These are phyloP conservation scores for Suhomyces sp. DNA, from an alignment of 805 yeast species.

Conservation along the genomic window DNA sequence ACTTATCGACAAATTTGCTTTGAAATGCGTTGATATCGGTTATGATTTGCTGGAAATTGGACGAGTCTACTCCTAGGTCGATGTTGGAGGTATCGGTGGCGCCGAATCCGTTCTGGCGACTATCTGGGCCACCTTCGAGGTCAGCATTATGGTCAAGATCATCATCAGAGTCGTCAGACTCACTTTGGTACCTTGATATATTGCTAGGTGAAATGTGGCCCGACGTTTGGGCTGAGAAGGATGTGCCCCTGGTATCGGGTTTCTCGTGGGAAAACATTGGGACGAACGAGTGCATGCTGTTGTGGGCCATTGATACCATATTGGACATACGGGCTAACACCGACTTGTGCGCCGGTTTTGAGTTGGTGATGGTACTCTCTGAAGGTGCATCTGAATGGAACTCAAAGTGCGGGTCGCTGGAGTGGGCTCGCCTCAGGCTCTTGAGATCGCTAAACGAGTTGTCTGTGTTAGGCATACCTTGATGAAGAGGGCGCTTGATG, in stretches of 20 bases:
- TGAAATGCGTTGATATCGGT: slow-evolving; percentile 32
- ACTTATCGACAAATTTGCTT: slow-evolving; percentile 26
- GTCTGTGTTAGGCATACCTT: slow-evolving; percentile 14
- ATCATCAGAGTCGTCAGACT: slow-evolving; percentile 10
- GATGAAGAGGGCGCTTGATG: slow-evolving; percentile 18
- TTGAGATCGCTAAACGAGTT: slow-evolving; percentile 15
- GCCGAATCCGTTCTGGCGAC: neutral
- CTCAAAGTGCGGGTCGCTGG: neutral
- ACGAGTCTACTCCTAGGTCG: neutral
- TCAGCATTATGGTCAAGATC: neutral
- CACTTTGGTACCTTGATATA: slow-evolving; percentile 21
- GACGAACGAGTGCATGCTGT: slow-evolving; percentile 15
- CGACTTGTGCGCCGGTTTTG: neutral
- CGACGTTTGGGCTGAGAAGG: neutral
- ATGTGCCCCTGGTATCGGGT: neutral
- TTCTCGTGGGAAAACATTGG: slow-evolving; percentile 8
- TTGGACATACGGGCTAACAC: slow-evolving; percentile 3
- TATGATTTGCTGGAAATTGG: slow-evolving; percentile 16
- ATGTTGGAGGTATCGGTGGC: neutral
- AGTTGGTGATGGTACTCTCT: neutral
- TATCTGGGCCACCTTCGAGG: slow-evolving; percentile 1
- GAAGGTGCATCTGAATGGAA: neutral
- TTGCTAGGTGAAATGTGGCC: neutral
- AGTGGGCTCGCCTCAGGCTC: neutral
- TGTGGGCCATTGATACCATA: slow-evolving; percentile 14